Conservation (phyloP, 2,329 filamentous ascomycete species). For the Diaporthe sp. region DNA sequence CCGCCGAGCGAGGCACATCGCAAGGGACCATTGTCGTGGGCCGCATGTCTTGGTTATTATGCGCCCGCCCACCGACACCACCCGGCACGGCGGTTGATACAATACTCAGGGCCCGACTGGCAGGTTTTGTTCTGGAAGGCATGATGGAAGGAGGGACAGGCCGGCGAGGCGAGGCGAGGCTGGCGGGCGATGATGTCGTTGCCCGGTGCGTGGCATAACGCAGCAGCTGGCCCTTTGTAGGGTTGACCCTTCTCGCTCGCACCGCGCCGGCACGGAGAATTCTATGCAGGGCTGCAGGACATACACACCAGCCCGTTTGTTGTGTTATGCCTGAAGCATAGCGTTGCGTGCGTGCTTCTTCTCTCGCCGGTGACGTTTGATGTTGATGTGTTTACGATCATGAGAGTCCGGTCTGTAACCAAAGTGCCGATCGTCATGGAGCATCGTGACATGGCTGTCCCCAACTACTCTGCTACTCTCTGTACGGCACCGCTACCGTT, state of each 20-base stretch:
- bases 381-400: neutral
- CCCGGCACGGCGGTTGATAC: neutral
- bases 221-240: neutral
- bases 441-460: slow-evolving; percentile 2
- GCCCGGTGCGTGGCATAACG: slow-evolving; percentile 6
- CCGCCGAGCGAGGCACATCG: neutral
- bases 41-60: neutral
- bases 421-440: slow-evolving; percentile 18
- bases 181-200: slow-evolving; percentile 25
- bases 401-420: neutral
- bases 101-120: neutral
- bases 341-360: no score
- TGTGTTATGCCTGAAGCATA: slow-evolving; percentile 26
- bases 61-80: neutral
- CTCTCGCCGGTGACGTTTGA: slow-evolving; percentile 26
- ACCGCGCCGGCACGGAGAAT: slow-evolving; percentile 18
- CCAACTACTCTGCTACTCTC: neutral
- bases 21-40: slow-evolving; percentile 15
- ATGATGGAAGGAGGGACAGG: slow-evolving; percentile 29
- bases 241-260: slow-evolving; percentile 10
- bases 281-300: slow-evolving; percentile 18
- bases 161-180: slow-evolving; percentile 23
- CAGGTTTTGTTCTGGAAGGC: slow-evolving; percentile 18
- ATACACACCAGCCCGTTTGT: neutral
- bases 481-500: neutral